Evolutionary conservation across 371 early-diverging fungal genomes (phyloP), one percentile per base, ranked within the genome.

Genomic region (Lichtheimia hyalospora): DNA sequence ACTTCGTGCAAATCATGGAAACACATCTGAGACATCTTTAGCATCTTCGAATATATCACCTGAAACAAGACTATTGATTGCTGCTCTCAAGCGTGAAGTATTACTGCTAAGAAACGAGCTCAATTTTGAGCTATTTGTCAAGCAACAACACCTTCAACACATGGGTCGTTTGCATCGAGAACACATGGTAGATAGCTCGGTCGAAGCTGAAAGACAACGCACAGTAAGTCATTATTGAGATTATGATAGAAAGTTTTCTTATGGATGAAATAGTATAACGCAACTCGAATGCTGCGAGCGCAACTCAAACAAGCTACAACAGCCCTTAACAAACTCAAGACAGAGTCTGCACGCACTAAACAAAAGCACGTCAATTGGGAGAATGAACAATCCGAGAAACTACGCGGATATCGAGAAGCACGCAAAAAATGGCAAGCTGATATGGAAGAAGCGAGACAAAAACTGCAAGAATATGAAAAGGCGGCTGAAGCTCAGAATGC

Each of bases 71-170:
- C 42, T 74, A 7, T 46, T 77, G 14, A 57, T 83, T 23, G 74
- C 81, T 20, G 74, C 72, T 7, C 58, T 87, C 15, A 84, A 86
- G 49, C 74, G 86, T 10, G 86, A 87, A 52, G 76, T 87, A 1
- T 52, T 87, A 39, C 54, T 87, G 40, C 66, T 86, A 10, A 68
- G 80, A 57, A 87, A 87, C 44, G 86, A 86, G 54, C 67, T 87
- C 23, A 87, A 85, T 42, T 87, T 86, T 71, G 88, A 87, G 60
- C 57, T 86, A 15, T 87, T 85, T 59, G 69, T 87, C 43, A 84
- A 85, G 52, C 88, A 87, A 54, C 88, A 87, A 16, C 84, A 87
- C 60, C 71, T 86, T 8, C 88, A 86, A 54, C 88, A 87, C 56
- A 86, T 87, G 48, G 85, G 84, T 18, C 71, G 84, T 28, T 67